These are phyloP conservation scores for Erythrophleum fordii DNA, from an alignment of 306 rosid species.

Conservation along the genomic window DNA sequence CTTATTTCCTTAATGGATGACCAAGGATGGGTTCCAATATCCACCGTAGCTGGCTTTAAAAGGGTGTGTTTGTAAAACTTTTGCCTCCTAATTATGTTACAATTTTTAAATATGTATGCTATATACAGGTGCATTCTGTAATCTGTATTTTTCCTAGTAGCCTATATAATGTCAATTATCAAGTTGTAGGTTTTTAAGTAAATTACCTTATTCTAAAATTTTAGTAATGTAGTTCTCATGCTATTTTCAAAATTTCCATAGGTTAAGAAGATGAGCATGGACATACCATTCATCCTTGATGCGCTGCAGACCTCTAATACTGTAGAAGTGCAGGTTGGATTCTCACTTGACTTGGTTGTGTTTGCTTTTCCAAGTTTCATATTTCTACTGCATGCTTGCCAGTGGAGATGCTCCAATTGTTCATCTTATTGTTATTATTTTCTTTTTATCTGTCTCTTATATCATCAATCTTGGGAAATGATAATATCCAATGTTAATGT, in stretches of 20 bases:
- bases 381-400: constrained; percentile 1
- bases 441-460: background rate
- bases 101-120: constrained; percentile 8
- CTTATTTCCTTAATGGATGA: constrained; percentile 88
- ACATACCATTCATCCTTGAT: constrained; percentile 80
- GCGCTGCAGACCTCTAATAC: constrained; percentile 70
- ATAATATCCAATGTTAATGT: background rate
- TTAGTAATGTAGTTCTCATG: background rate
- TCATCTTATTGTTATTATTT: constrained; percentile 1
- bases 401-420: background rate
- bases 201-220: background rate
- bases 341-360: constrained; percentile 14
- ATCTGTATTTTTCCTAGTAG: constrained; percentile 26
- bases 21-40: constrained; percentile 91
- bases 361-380: constrained; percentile 7
- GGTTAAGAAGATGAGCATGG: constrained; percentile 84
- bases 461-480: constrained; percentile 17
- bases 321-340: constrained; percentile 87
- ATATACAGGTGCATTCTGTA: constrained; percentile 12
- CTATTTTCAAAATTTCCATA: constrained; percentile 31
- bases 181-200: constrained; percentile 22
- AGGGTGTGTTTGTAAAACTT: constrained; percentile 63
- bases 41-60: constrained; percentile 76
- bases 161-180: constrained; percentile 16
- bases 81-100: constrained; percentile 27